phyloP scores from a whole-genome alignment of 2,329 filamentous ascomycete genomes.

The Colletotrichum neosansevieriae region DNA sequence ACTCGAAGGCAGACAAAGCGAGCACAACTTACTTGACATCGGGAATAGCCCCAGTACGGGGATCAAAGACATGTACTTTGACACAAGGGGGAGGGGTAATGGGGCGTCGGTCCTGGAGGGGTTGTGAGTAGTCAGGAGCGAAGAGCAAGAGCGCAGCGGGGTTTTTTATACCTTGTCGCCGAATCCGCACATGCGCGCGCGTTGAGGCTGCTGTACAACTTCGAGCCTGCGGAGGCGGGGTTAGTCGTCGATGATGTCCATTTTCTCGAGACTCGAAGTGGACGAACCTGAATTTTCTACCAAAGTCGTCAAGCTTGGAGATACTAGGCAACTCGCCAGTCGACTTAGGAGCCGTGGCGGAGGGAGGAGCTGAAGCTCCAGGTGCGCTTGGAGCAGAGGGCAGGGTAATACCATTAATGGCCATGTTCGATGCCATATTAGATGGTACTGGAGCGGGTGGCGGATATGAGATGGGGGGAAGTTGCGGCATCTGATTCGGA shows the following conservation, averaged over 20 bases:
- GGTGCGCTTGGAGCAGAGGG: too few species aligned
- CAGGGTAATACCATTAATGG: too few species aligned
- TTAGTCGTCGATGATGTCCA: not conserved
- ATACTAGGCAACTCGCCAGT: conserved; percentile 2
- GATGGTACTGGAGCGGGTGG: conserved; percentile 33
- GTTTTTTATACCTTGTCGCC: conserved; percentile 83
- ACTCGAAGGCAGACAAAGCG: not conserved
- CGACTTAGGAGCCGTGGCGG: conserved; percentile 2
- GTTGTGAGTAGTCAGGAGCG: conserved; percentile 42
- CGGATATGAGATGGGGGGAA: conserved; percentile 39
- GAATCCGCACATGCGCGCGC: conserved; percentile 98
- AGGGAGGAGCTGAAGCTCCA: not conserved
- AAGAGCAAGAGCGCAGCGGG: not conserved
- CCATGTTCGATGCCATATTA: conserved; percentile 31
- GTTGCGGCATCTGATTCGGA: conserved; percentile 30
- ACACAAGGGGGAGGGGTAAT: conserved; percentile 97
- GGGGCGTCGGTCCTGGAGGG: conserved; percentile 84
- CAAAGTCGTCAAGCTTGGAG: conserved; percentile 27
- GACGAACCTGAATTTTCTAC: not conserved
- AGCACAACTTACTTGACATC: conserved; percentile 77
- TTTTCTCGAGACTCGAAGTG: too few species aligned
- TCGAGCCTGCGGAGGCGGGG: conserved; percentile 65
- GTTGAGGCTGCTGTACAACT: conserved; percentile 90
- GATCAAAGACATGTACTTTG: conserved; percentile 82
- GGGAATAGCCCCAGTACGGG: conserved; percentile 80